Base-by-base conservation (phyloP, 2,329 filamentous ascomycete genomes). In the Epichloe scottii region DNA sequence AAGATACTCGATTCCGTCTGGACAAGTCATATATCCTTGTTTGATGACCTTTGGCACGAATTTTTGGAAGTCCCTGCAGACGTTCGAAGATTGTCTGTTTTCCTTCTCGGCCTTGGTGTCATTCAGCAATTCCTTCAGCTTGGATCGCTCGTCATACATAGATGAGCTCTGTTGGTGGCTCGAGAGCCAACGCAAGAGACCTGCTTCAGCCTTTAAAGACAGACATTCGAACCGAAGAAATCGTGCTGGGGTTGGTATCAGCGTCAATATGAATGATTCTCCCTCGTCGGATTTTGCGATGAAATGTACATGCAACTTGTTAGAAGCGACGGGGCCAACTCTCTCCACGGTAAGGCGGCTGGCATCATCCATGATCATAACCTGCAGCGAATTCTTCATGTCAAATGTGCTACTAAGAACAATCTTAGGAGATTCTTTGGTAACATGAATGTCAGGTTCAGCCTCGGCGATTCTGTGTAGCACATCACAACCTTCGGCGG, bases 161-260 rank as follows among this genome's bases (percentile, higher is more conserved):
- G 42, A 30, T 30, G 26, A 10, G 8, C 26, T 30, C 26, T 30
- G 30, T 11, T 48, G 19, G 33, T 15, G 5, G 10, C n/a, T 14
- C 5, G 50, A 62, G 19, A 77, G 62, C 74, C 74, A 79, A 49
- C 60, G 63, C 38, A 78, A 57, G 26, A 2, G 75, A 56, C 8
- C 59, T 10, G 70, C 70, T 56, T 78, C 75, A 21, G 73, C 70
- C 23, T 63, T 59, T 46, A 73, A 62, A 41, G 71, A 66, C 37
- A 61, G 66, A 46, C 68, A 68, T 58, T 79, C 76, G 46, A 64
- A 71, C 33, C 75, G 69, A 34, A 79, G 63, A 30, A 76, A 62
- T 50, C 69, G 68, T 47, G 69, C 60, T n/a, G 66, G 56, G 37
- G 66, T 61, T 30, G 26, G 26, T 30, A 30, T 30, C 26, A 75